Evolutionary conservation across 139 green algal genomes (phyloP).

Genomic region (Tetradesmus lagerheimii): DNA sequence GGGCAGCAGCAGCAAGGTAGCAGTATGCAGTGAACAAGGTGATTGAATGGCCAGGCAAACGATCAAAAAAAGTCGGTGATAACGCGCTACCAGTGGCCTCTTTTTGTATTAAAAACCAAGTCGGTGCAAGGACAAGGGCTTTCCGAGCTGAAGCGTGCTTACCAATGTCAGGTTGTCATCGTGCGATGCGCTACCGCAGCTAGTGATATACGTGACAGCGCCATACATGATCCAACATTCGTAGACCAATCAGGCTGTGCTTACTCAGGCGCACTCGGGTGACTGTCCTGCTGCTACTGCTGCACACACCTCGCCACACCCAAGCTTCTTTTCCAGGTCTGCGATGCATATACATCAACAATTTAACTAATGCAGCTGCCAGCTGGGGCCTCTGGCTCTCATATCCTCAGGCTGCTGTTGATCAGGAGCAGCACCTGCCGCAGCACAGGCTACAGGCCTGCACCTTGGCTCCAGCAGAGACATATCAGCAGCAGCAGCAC

Average conservation of each 20-base stretch:
- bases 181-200: too few species aligned
- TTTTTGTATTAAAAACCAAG: too few species aligned
- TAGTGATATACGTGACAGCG: too few species aligned
- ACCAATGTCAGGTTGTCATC: not conserved
- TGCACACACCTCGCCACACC: not conserved
- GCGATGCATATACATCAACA: not conserved
- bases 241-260: too few species aligned
- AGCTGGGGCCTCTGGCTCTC: not conserved
- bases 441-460: not conserved
- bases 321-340: not conserved
- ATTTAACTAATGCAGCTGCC: not conserved
- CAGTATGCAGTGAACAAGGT: not conserved
- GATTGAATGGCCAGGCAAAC: too few species aligned
- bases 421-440: not conserved
- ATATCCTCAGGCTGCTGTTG: not conserved
- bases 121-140: not conserved
- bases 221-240: too few species aligned
- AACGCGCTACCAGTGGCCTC: too few species aligned
- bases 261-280: not conserved
- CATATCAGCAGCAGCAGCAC: constrained; percentile 32
- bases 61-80: too few species aligned
- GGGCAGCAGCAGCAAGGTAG: not conserved
- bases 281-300: not conserved
- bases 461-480: not conserved
- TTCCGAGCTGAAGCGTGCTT: not conserved